Evolutionary conservation across 805 yeast species (phyloP).

Genomic region (Metahyphopichia silvanorum): DNA sequence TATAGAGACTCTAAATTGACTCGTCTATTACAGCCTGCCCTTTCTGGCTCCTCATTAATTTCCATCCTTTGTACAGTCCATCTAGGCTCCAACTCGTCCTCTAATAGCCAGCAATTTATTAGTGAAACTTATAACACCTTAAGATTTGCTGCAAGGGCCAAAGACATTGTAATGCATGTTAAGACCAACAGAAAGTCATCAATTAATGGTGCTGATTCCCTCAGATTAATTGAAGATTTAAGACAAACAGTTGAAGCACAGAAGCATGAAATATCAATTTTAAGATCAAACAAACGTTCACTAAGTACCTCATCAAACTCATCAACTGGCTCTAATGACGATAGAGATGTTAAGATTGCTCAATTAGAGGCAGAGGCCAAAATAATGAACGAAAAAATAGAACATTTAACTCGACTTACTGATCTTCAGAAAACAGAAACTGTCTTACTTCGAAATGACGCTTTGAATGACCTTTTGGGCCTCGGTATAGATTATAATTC

Average conservation of each 20-base stretch:
- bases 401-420: conserved; percentile 62
- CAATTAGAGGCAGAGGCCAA: conserved; percentile 58
- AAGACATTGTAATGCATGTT: conserved; percentile 73
- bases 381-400: conserved; percentile 62
- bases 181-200: conserved; percentile 43
- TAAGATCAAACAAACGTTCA: conserved; percentile 16
- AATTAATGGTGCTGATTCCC: conserved; percentile 38
- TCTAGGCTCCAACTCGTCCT: conserved; percentile 37
- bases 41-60: conserved; percentile 82
- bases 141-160: conserved; percentile 91
- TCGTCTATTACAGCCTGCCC: conserved; percentile 84
- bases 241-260: conserved; percentile 60
- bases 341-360: conserved; percentile 9
- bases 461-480: conserved; percentile 56
- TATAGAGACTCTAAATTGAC: conserved; percentile 93
- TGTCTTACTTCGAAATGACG: conserved; percentile 55
- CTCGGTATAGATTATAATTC: conserved; percentile 31
- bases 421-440: conserved; percentile 59
- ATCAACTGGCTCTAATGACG: conserved; percentile 1
- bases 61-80: conserved; percentile 86
- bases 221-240: conserved; percentile 49
- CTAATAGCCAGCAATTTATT: conserved; percentile 39
- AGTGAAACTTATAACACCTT: conserved; percentile 84
- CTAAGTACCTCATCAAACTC: conserved; percentile 1
- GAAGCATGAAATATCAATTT: conserved; percentile 45